Evolutionary conservation across 2,329 filamentous ascomycete genomes (phyloP).

Genomic region (Trichoderma citrinoviride): DNA sequence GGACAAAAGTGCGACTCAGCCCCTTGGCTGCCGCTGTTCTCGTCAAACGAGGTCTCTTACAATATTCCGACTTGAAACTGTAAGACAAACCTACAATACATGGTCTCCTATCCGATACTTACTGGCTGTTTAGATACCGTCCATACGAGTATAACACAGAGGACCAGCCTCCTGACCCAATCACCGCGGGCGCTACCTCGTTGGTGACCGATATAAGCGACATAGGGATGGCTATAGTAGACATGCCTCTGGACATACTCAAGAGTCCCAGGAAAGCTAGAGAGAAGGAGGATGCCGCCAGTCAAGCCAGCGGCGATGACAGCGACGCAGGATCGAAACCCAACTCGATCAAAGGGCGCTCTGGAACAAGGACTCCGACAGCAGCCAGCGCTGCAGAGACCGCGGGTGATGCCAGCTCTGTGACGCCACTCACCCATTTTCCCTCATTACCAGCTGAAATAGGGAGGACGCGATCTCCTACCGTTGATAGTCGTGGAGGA

Average conservation of each 20-base stretch:
- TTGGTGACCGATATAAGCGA: slow-evolving; percentile 79
- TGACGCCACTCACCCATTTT: neutral
- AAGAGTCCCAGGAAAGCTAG: slow-evolving; percentile 32
- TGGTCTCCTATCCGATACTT: slow-evolving; percentile 8
- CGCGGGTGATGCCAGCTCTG: neutral
- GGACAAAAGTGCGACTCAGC: slow-evolving; percentile 65
- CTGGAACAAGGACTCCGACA: neutral
- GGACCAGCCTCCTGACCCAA: slow-evolving; percentile 74
- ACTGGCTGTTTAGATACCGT: slow-evolving; percentile 42
- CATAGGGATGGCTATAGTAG: slow-evolving; percentile 78
- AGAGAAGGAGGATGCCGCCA: neutral
- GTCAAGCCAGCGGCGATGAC: slow-evolving; percentile 16
- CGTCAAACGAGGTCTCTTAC: slow-evolving; percentile 60
- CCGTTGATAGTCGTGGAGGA: slow-evolving; percentile 9
- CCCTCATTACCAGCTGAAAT: neutral
- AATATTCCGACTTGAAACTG: slow-evolving; percentile 71
- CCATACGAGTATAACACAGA: slow-evolving; percentile 70
- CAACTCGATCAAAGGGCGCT: slow-evolving; percentile 13
- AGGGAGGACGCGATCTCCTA: neutral
- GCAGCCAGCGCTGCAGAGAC: neutral
- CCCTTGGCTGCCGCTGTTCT: slow-evolving; percentile 69
- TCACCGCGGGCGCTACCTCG: slow-evolving; percentile 73
- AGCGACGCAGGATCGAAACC: slow-evolving; percentile 16
- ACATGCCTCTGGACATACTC: slow-evolving; percentile 61
- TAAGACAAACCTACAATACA: slow-evolving; percentile 41